phyloP scores from a whole-genome alignment of 306 rosid species.

The Prosopis cineraria region DNA sequence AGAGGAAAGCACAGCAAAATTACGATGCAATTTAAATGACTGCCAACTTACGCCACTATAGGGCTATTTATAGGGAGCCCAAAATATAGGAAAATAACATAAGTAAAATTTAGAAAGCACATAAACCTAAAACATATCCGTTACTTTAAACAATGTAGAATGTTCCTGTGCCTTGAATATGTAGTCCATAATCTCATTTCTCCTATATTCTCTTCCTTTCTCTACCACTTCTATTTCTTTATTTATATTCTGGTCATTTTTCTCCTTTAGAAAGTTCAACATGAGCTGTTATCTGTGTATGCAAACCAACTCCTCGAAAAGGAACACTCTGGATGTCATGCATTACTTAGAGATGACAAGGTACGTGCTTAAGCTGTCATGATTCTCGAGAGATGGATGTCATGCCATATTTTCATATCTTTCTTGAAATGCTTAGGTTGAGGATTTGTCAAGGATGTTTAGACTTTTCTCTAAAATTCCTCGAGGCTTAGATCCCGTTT shows the following conservation, averaged over 20 bases:
- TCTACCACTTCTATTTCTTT: not conserved
- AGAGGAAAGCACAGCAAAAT: not conserved
- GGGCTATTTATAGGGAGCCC: not conserved
- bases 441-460: conserved; percentile 91
- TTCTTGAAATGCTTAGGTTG: conserved; percentile 56
- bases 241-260: conserved; percentile 3
- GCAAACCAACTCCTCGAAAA: conserved; percentile 86
- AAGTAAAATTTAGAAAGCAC: not conserved
- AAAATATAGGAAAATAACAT: not conserved
- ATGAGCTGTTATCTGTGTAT: conserved; percentile 68
- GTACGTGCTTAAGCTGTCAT: conserved; percentile 38
- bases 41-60: not conserved
- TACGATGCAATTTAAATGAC: not conserved
- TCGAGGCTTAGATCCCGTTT: conserved; percentile 85
- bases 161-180: not conserved
- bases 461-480: conserved; percentile 94
- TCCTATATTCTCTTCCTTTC: not conserved
- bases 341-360: conserved; percentile 89
- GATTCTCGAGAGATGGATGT: not conserved
- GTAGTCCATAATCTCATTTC: not conserved
- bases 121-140: not conserved
- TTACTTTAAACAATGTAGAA: not conserved
- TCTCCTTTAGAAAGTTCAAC: conserved; percentile 73
- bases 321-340: conserved; percentile 93
- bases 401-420: conserved; percentile 15